phyloP scores from a whole-genome alignment of 2,329 filamentous ascomycete genomes.

The Ophiosphaerella korrae region DNA sequence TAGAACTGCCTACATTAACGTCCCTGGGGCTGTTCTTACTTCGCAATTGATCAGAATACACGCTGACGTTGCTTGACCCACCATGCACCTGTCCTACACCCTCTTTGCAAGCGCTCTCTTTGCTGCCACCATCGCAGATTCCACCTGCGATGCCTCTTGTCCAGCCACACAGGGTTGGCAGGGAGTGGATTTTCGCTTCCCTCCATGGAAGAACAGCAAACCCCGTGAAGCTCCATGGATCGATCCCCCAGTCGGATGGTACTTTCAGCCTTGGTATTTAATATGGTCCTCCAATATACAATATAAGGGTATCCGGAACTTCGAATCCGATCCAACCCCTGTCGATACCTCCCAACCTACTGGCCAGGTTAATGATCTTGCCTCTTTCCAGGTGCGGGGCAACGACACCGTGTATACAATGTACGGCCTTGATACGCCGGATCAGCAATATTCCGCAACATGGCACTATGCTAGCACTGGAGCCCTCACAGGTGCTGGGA shows the following conservation, averaged over 20 bases:
- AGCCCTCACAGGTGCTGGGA: slow-evolving; percentile 12
- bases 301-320: slow-evolving; percentile 15
- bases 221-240: slow-evolving; percentile 6
- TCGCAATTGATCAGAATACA: no score
- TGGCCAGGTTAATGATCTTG: slow-evolving; percentile 21
- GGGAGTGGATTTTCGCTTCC: slow-evolving; percentile 9
- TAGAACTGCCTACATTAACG: no score
- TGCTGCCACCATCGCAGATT: no score
- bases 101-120: no score
- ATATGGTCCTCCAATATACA: slow-evolving; percentile 17
- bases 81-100: no score
- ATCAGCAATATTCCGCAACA: neutral
- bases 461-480: slow-evolving; percentile 17
- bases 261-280: slow-evolving; percentile 24
- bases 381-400: slow-evolving; percentile 25
- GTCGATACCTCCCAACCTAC: slow-evolving; percentile 4
- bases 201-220: neutral
- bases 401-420: slow-evolving; percentile 18
- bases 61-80: no score
- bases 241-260: slow-evolving; percentile 12
- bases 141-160: no score
- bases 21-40: no score
- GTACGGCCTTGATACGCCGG: slow-evolving; percentile 21
- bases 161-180: no score
- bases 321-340: slow-evolving; percentile 23